phyloP scores from a whole-genome alignment of 2,329 filamentous ascomycete species.

The Pseudocercospora cruenta region DNA sequence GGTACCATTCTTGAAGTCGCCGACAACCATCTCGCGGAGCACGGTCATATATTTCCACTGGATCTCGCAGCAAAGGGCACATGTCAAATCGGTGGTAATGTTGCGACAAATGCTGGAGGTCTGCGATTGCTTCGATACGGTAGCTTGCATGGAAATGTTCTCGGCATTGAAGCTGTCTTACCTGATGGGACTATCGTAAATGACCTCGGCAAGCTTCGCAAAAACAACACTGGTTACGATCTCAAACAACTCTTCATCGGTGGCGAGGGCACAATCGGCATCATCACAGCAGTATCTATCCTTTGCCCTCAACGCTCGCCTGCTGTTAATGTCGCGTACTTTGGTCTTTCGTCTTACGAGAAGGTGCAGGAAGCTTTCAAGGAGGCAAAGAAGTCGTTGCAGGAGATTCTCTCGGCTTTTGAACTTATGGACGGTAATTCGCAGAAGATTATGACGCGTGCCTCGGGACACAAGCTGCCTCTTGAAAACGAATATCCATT shows the following conservation, averaged over 20 bases:
- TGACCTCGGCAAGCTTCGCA: constrained; percentile 83
- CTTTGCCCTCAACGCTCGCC: constrained; percentile 84
- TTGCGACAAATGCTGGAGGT: constrained; percentile 93
- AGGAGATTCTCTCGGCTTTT: constrained; percentile 95
- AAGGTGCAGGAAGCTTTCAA: constrained; percentile 84
- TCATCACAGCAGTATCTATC: constrained; percentile 88
- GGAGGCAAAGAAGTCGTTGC: constrained; percentile 86
- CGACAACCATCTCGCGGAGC: constrained; percentile 82
- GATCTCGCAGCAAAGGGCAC: constrained; percentile 98
- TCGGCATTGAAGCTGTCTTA: constrained; percentile 90
- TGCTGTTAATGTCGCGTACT: constrained; percentile 92
- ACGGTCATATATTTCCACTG: constrained; percentile 87
- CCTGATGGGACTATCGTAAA: constrained; percentile 91
- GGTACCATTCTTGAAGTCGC: constrained; percentile 88
- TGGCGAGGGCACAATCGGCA: constrained; percentile 89
- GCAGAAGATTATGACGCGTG: constrained; percentile 74
- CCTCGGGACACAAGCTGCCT: constrained; percentile 76
- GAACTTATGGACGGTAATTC: constrained; percentile 92
- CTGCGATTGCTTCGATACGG: constrained; percentile 88
- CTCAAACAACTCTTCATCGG: constrained; percentile 96
- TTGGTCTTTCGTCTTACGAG: constrained; percentile 87
- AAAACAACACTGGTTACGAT: constrained; percentile 99
- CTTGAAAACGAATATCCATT: constrained; percentile 86
- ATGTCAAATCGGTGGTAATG: constrained; percentile 93
- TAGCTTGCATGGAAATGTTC: constrained; percentile 87